These are phyloP conservation scores for Cydonia oblonga DNA, from an alignment of 331 rosid genomes.

Conservation along the genomic window DNA sequence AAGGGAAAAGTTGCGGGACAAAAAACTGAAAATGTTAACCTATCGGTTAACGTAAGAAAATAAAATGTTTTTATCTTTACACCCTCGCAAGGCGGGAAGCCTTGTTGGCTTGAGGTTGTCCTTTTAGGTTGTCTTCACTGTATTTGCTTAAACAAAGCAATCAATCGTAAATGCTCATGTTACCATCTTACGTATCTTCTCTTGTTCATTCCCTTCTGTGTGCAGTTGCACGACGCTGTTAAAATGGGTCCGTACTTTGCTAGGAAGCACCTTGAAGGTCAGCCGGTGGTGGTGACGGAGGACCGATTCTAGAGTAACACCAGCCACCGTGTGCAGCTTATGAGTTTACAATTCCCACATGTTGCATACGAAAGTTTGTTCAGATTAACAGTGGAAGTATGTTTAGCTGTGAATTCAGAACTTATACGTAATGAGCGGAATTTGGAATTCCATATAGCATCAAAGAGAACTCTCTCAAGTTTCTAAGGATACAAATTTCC, in stretches of 20 bases:
- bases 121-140: neutral
- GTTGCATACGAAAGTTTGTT: neutral
- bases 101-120: too few relatives aligned
- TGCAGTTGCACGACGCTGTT: conserved; percentile 74
- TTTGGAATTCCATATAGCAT: neutral
- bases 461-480: neutral
- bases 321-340: neutral
- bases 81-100: too few relatives aligned
- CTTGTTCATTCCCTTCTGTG: neutral
- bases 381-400: neutral
- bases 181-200: neutral
- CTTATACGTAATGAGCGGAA: neutral
- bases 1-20: neutral
- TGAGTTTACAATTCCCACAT: neutral
- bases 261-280: conserved; percentile 48
- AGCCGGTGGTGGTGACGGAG: conserved; percentile 70
- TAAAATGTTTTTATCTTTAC: neutral
- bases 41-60: neutral
- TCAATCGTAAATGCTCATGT: neutral
- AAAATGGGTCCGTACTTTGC: conserved; percentile 58
- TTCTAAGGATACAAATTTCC: too few relatives aligned
- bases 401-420: neutral
- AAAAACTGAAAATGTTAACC: neutral
- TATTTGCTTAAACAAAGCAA: neutral
- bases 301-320: conserved; percentile 46